phyloP scores from a whole-genome alignment of 2,329 filamentous ascomycete species.

The Paecilomyces variotii region DNA sequence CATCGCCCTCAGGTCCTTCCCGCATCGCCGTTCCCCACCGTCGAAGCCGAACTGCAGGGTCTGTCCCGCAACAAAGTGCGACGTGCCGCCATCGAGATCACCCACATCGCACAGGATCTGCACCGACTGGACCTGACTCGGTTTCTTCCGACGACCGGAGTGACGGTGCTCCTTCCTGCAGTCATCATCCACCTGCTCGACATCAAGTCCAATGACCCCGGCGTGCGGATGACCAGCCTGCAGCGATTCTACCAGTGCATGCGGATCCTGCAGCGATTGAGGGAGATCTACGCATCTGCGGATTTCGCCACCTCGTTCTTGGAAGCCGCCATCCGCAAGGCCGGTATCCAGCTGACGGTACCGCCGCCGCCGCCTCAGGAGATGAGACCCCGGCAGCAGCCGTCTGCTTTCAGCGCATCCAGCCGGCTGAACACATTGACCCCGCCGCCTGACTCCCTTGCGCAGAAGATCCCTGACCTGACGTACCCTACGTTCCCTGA shows the following conservation, averaged over 20 bases:
- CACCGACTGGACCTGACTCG: constrained; percentile 64
- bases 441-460: constrained; percentile 32
- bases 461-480: constrained; percentile 31
- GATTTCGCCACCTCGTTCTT: constrained; percentile 93
- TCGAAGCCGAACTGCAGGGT: constrained; percentile 66
- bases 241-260: constrained; percentile 86
- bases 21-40: constrained; percentile 50
- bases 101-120: constrained; percentile 70
- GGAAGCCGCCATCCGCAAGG: constrained; percentile 84
- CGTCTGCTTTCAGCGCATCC: constrained; percentile 11
- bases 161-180: constrained; percentile 82
- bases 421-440: constrained; percentile 27
- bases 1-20: constrained; percentile 88
- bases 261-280: constrained; percentile 77
- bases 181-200: constrained; percentile 92
- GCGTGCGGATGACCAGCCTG: constrained; percentile 63
- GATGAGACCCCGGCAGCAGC: constrained; percentile 7
- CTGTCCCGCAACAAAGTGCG: constrained; percentile 75
- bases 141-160: constrained; percentile 79
- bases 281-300: constrained; percentile 87
- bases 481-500: constrained; percentile 24
- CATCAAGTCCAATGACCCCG: constrained; percentile 73
- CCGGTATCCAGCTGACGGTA: constrained; percentile 63
- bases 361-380: constrained; percentile 19
- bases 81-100: constrained; percentile 77